Evolutionary conservation across 2,329 filamentous ascomycete genomes (phyloP).

Genomic region (Monilinia fructicola): DNA sequence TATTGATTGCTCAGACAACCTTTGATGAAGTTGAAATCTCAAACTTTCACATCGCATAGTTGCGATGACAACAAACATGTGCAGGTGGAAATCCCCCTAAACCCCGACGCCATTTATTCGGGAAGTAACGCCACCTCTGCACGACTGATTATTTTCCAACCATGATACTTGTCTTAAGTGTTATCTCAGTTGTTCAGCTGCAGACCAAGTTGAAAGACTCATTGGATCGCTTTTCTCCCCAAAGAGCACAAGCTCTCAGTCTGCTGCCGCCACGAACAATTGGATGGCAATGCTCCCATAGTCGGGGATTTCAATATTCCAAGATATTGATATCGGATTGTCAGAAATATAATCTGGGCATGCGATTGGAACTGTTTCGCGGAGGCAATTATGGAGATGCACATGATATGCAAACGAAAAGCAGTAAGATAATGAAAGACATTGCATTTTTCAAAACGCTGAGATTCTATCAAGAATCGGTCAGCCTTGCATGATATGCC

Average conservation of each 20-base stretch:
- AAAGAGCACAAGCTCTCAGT: constrained; percentile 2
- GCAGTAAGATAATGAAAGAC: constrained; percentile 7
- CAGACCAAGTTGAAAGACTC: not conserved
- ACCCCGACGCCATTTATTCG: not conserved
- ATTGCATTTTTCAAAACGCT: not conserved
- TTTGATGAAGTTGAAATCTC: not conserved
- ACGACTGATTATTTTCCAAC: not conserved
- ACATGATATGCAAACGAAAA: constrained; percentile 11
- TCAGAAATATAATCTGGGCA: not conserved
- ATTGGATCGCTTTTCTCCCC: constrained; percentile 5
- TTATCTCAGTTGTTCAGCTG: not conserved
- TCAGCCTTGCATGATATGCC: constrained; percentile 17
- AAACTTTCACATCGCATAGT: constrained; percentile 1
- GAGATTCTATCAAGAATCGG: not conserved
- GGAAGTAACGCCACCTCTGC: constrained; percentile 6
- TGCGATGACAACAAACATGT: constrained; percentile 18
- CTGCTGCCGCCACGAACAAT: constrained; percentile 3
- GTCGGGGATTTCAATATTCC: constrained; percentile 8
- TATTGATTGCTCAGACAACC: not conserved
- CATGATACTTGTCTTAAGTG: not conserved
- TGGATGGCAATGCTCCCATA: not conserved
- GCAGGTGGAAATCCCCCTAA: not conserved
- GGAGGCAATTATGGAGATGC: not conserved
- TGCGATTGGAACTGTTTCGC: constrained; percentile 15
- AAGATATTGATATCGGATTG: constrained; percentile 6